Evolutionary conservation across 106 monocot genomes (phyloP).

Genomic region (Platanthera zijinensis): DNA sequence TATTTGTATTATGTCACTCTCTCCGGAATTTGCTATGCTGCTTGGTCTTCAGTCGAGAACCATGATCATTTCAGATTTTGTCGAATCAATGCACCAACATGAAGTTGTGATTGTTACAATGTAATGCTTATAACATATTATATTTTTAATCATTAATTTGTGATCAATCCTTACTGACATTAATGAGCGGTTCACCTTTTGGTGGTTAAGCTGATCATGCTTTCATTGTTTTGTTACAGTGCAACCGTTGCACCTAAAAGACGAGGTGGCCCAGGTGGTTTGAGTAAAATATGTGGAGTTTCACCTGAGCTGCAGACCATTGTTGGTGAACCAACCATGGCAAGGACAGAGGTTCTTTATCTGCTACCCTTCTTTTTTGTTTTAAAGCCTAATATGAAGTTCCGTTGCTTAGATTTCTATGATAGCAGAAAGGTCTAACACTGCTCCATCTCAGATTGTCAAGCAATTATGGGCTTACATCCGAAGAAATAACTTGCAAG

Average conservation of each 20-base stretch:
- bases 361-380: not conserved
- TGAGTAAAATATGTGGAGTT: conserved; percentile 91
- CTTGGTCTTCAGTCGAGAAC: too few relatives aligned
- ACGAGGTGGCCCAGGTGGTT: conserved; percentile 83
- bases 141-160: too few relatives aligned
- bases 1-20: too few relatives aligned
- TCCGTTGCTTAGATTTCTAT: not conserved
- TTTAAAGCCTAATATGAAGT: not conserved
- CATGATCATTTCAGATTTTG: too few relatives aligned
- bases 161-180: not conserved
- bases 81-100: too few relatives aligned
- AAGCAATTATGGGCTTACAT: conserved; percentile 95
- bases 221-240: conserved; percentile 20
- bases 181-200: not conserved
- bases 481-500: conserved; percentile 83
- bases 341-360: conserved; percentile 66
- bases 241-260: conserved; percentile 48
- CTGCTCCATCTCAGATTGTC: conserved; percentile 55
- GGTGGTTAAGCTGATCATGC: not conserved
- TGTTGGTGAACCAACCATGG: conserved; percentile 91
- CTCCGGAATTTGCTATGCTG: too few relatives aligned
- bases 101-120: too few relatives aligned
- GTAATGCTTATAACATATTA: too few relatives aligned
- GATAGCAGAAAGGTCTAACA: not conserved
- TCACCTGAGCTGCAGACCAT: conserved; percentile 80